Evolutionary conservation across 495 filamentous ascomycete genomes (phyloP), one percentile per base, ranked within the genome.

Genomic region (Sabuloglossum arenarium): DNA sequence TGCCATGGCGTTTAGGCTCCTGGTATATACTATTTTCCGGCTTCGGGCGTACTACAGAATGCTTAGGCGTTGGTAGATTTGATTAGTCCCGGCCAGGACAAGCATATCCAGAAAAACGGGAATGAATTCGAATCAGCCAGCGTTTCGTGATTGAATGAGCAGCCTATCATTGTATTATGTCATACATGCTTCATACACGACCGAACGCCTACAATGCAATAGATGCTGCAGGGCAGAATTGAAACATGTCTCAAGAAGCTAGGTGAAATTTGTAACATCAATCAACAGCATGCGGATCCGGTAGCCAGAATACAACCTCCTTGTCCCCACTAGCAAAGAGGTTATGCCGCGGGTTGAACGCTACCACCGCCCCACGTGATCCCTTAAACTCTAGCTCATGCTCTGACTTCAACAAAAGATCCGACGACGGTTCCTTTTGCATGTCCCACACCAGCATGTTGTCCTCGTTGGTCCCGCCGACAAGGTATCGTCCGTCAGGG

Each of bases 251-350:
- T n/a, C n/a, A n/a, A n/a, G n/a, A n/a, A n/a, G n/a, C n/a, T n/a
- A n/a, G n/a, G n/a, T n/a, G n/a, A n/a, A n/a, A n/a, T n/a, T n/a
- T n/a, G n/a, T 9, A 39, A 39, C 16, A 16, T 16, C 21, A 43
- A 12, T 43, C 39, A 4, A 51, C 47, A 27, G 52, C 67, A 64
- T 85, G 75, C 55, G 74, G 70, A 69, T 88, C 85, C 19, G 91
- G 91, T 31, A 93, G 66, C 90, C 91, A 97, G 58, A 98, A 87
- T 49, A 91, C 70, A 56, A 89, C 72, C 59, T 96, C 89, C 62
- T 81, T 81, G 63, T 97, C 88, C 5, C 84, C 93, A 42, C 80
- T 88, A 16, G 84, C 88, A 59, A 95, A 71, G 73, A 96, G 79
- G 66, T 96, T 94, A 68, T 80, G 87, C 46, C 86, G 75, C 6